Percentiles rank a stretch among this genome's conserved stretches.
Conservation (phyloP, 805 yeast genomes). For the Ogataea henricii region DNA sequence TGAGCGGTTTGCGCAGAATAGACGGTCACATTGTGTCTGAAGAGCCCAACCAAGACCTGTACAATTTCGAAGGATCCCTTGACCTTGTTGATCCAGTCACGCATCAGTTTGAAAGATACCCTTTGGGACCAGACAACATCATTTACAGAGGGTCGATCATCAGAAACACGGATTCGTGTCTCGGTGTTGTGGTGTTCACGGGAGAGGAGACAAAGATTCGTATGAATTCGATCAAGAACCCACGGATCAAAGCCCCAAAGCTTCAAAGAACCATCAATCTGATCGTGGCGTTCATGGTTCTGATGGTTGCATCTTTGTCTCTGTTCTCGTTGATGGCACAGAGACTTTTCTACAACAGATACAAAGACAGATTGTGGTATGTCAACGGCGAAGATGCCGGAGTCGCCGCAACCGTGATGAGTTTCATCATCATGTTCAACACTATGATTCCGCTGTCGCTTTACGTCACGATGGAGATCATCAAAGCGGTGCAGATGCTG, state of each 20-base stretch:
- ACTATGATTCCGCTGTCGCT: slow-evolving; percentile 93
- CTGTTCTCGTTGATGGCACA: slow-evolving; percentile 84
- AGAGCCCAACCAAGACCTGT: slow-evolving; percentile 89
- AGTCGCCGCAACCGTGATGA: slow-evolving; percentile 87
- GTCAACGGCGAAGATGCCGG: slow-evolving; percentile 73
- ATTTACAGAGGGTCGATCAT: slow-evolving; percentile 87
- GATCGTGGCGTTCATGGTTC: slow-evolving; percentile 86
- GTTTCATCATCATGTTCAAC: slow-evolving; percentile 95
- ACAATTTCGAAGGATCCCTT: slow-evolving; percentile 85
- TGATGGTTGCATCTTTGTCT: slow-evolving; percentile 71
- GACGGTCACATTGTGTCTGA: slow-evolving; percentile 66
- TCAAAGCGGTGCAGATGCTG: slow-evolving; percentile 82
- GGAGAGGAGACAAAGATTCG: slow-evolving; percentile 96
- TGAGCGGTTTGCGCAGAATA: slow-evolving; percentile 50
- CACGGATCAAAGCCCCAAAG: slow-evolving; percentile 91
- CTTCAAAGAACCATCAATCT: slow-evolving; percentile 79
- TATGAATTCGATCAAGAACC: slow-evolving; percentile 90
- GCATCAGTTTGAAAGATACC: slow-evolving; percentile 42
- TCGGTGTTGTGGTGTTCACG: slow-evolving; percentile 86
- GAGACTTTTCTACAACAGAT: slow-evolving; percentile 47
- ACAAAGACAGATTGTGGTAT: slow-evolving; percentile 67
- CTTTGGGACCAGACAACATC: slow-evolving; percentile 81
- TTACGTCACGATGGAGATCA: slow-evolving; percentile 95
- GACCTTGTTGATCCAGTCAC: slow-evolving; percentile 34
- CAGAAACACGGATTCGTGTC: slow-evolving; percentile 73